Evolutionary conservation across 352 stramenopile genomes (phyloP), one percentile per base, ranked within the genome.

Genomic region (Phytopythium ostracodes): DNA sequence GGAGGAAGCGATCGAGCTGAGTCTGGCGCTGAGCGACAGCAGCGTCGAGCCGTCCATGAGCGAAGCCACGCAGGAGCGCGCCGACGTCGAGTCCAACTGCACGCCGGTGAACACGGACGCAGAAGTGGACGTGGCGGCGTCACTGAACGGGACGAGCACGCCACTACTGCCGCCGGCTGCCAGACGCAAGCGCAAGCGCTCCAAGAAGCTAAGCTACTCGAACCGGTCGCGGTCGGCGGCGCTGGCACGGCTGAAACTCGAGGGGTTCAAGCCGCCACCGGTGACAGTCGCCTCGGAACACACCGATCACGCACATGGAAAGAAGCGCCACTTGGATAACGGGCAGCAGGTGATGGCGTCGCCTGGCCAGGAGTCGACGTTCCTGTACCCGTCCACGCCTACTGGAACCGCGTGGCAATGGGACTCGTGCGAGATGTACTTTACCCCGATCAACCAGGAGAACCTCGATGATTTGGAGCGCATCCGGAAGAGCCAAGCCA

Each of bases 371-470:
- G 35, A 49, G 29, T 47, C 53, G 38, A 52, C 40, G 36, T 40
- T 60, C 38, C 54, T 84, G 22, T 81, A 84, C 47, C 67, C 81
- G 31, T 68, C 71, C 2, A 76, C 66, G 18, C 22, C 64, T 2
- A 62, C 81, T 29, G 72, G 72, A 27, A 60, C 63, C 17, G 61
- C 72, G 38, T 94, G 82, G 84, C 62, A 79, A 42, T 94, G 84
- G 84, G 68, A 76, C n/a, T 69, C 79, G 62, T 76, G 75, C 65
- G 65, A 83, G 18, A 52, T 71, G 6, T 92, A 85, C 60, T 94
- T 87, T 56, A 74, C 77, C 2, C 71, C 77, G 24, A 33, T 89
- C 44, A 52, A 56, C 14, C 73, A 88, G n/a, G 59, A 63, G 38
- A 74, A 81, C 43, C 58, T 93, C 59, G 69, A 88, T 43, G 82